Conservation (phyloP, 2,329 filamentous ascomycete species). For the Myriosclerotinia scirpicola region DNA sequence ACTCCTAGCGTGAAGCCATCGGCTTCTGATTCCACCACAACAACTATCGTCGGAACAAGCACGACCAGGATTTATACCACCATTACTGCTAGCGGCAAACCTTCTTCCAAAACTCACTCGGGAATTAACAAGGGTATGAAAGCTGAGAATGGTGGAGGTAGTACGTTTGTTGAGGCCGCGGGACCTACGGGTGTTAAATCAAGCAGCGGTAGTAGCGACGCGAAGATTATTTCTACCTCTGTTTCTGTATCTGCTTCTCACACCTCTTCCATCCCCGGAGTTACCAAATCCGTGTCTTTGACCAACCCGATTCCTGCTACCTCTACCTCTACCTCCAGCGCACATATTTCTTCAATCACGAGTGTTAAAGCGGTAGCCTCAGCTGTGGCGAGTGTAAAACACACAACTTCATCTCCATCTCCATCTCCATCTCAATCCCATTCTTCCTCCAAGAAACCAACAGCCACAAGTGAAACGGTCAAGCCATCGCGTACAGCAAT, state of each 20-base stretch:
- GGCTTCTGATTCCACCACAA: not conserved
- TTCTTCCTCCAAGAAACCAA: not conserved
- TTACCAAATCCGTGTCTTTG: too few species aligned
- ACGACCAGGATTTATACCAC: slow-evolving; percentile 12
- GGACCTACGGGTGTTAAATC: not conserved
- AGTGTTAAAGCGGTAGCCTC: too few species aligned
- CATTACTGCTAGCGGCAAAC: not conserved
- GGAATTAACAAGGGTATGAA: not conserved
- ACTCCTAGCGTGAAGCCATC: not conserved
- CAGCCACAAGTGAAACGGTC: not conserved
- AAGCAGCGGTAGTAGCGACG: not conserved
- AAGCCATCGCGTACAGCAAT: not conserved
- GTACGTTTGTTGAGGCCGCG: not conserved
- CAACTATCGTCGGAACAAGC: not conserved
- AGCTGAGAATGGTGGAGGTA: not conserved
- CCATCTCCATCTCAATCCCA: too few species aligned
- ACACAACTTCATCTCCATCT: too few species aligned
- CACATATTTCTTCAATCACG: too few species aligned
- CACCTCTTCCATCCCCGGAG: too few species aligned
- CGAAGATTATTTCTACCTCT: not conserved
- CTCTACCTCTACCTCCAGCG: too few species aligned
- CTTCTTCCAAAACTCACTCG: not conserved
- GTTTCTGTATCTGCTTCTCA: too few species aligned
- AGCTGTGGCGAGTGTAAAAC: too few species aligned
- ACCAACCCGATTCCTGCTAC: too few species aligned